Evolutionary conservation across 2,329 filamentous ascomycete species (phyloP).

Genomic region (Amphichorda felina): DNA sequence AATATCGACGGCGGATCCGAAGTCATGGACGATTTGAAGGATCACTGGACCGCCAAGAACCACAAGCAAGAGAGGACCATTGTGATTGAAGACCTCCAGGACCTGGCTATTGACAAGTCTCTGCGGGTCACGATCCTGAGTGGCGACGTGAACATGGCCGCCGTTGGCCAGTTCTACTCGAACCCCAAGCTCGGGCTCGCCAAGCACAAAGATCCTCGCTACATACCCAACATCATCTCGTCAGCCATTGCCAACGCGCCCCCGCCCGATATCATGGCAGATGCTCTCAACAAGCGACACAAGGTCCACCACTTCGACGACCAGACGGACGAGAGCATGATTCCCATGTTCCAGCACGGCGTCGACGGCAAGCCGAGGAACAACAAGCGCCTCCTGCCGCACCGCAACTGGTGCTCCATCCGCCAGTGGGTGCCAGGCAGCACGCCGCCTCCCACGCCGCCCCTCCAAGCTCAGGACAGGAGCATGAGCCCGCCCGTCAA

Average conservation of each 20-base stretch:
- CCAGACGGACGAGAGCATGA: conserved; percentile 89
- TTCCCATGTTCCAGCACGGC: conserved; percentile 81
- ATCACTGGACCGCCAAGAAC: conserved; percentile 94
- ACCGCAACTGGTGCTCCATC: conserved; percentile 94
- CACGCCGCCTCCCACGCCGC: conserved; percentile 62
- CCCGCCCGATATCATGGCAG: conserved; percentile 75
- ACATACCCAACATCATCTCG: conserved; percentile 93
- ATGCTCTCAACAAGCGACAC: conserved; percentile 88
- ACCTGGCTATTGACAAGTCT: conserved; percentile 85
- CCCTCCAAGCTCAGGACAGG: conserved; percentile 31
- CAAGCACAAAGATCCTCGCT: conserved; percentile 87
- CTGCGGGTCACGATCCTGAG: conserved; percentile 85
- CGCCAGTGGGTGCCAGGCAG: conserved; percentile 67
- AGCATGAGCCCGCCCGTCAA: conserved; percentile 24
- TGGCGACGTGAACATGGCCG: conserved; percentile 87
- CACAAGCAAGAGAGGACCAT: conserved; percentile 85
- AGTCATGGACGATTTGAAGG: conserved; percentile 82
- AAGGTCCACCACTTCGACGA: conserved; percentile 62
- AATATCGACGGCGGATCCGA: conserved; percentile 87
- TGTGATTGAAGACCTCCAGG: conserved; percentile 83
- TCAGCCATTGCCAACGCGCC: conserved; percentile 92
- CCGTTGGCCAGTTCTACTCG: conserved; percentile 89
- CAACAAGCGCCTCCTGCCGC: conserved; percentile 79
- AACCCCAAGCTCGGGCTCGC: conserved; percentile 68
- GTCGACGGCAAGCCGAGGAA: conserved; percentile 84